Conservation (phyloP, 208 protist species). For the Trypanosoma scelopori region DNA sequence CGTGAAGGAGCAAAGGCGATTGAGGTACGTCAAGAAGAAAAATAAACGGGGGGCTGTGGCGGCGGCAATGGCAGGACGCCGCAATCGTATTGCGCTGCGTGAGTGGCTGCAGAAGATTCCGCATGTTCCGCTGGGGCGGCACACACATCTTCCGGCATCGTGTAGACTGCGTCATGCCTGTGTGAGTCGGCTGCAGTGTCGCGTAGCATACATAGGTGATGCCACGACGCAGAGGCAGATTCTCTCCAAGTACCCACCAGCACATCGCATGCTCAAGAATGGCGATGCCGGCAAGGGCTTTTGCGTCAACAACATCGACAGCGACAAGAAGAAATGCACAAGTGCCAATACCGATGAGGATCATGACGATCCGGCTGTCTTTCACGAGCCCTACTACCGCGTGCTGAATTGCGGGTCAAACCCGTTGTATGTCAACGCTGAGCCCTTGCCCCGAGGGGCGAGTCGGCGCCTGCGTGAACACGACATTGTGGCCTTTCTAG, state of each 20-base stretch:
- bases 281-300: background rate
- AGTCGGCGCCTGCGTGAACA: conserved; percentile 49
- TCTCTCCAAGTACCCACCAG: conserved; percentile 18
- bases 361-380: conserved; percentile 12
- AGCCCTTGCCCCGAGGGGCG: conserved; percentile 31
- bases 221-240: conserved; percentile 31
- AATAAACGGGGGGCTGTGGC: conserved; percentile 1
- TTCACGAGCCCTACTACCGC: conserved; percentile 59
- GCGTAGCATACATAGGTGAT: conserved; percentile 52
- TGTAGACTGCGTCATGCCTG: conserved; percentile 54
- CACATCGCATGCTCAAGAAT: background rate
- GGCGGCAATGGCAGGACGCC: background rate
- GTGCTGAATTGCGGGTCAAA: conserved; percentile 76
- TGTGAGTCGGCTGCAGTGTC: conserved; percentile 65
- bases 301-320: background rate
- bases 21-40: background rate
- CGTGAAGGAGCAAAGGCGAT: background rate
- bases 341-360: background rate
- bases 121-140: conserved; percentile 67
- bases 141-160: conserved; percentile 40
- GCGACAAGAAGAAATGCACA: no score
- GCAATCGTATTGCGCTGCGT: conserved; percentile 11
- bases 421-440: conserved; percentile 53
- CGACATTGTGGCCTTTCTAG: conserved; percentile 80
- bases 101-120: conserved; percentile 61